Conservation (phyloP, 768 basidiomycete genomes). For the Amanita fuliginea region DNA sequence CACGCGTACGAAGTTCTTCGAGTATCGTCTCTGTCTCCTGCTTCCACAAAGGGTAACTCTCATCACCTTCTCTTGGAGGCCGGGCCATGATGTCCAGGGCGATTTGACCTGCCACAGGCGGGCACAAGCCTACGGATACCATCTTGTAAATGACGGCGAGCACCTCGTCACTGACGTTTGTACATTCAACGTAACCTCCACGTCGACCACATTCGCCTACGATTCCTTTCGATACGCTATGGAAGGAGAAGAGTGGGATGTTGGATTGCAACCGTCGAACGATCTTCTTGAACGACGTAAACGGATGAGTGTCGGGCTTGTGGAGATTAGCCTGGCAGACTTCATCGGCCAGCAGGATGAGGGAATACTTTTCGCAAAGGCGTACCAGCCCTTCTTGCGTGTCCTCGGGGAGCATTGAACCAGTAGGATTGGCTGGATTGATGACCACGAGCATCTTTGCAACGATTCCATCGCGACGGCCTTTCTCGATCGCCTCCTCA, state of each 20-base stretch:
- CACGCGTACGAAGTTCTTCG: conserved; percentile 59
- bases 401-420: conserved; percentile 60
- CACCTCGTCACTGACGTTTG: conserved; percentile 69
- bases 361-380: conserved; percentile 72
- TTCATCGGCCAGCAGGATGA: conserved; percentile 93
- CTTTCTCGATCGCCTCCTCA: conserved; percentile 53
- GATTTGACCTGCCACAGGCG: conserved; percentile 84
- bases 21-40: conserved; percentile 78
- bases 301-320: conserved; percentile 50
- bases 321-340: conserved; percentile 97
- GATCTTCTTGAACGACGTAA: conserved; percentile 91
- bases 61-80: conserved; percentile 68
- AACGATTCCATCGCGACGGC: conserved; percentile 44
- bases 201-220: conserved; percentile 95
- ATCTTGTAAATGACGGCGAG: conserved; percentile 92
- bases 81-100: conserved; percentile 89
- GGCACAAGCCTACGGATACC: conserved; percentile 83
- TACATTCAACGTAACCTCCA: conserved; percentile 92
- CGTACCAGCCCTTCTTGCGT: conserved; percentile 69
- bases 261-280: conserved; percentile 57
- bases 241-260: conserved; percentile 86
- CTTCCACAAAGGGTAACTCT: conserved; percentile 72
- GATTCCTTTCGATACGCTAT: conserved; percentile 95
- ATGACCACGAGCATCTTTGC: conserved; percentile 90
- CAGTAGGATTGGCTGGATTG: conserved; percentile 98